Percentiles rank a stretch among this genome's conserved stretches.
Conservation (phyloP, 2,329 filamentous ascomycete species). For the Chrysoporthe cubensis region DNA sequence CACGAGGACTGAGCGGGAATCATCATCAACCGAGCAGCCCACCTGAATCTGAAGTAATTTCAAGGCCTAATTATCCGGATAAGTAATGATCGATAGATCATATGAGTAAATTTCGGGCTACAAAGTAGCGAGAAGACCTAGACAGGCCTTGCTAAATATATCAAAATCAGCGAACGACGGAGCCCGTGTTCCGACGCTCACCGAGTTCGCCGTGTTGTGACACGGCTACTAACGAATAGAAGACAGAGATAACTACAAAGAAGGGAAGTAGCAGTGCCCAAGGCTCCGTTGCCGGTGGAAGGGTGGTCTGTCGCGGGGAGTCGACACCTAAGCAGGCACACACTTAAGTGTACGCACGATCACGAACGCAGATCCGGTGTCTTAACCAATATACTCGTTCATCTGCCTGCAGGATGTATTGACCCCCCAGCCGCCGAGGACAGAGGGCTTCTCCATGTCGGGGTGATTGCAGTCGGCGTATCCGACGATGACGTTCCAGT, state of each 20-base stretch:
- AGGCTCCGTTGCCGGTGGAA: not conserved
- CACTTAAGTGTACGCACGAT: not conserved
- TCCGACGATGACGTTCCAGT: constrained; percentile 9
- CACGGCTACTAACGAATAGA: not conserved
- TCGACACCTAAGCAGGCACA: not conserved
- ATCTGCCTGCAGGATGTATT: not conserved
- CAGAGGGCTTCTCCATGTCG: constrained; percentile 2
- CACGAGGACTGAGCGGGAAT: too few relatives aligned
- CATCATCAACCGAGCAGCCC: not conserved
- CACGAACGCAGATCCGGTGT: not conserved
- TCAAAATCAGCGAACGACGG: not conserved
- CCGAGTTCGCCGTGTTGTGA: not conserved
- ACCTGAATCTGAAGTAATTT: not conserved
- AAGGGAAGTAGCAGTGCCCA: not conserved
- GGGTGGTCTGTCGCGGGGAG: not conserved
- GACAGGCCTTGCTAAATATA: not conserved
- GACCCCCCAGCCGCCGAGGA: constrained; percentile 5
- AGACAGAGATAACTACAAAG: not conserved
- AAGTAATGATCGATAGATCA: not conserved
- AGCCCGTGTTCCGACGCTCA: not conserved
- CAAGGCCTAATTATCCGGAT: not conserved
- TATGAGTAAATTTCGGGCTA: not conserved
- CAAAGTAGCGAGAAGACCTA: not conserved
- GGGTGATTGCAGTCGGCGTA: constrained; percentile 4
- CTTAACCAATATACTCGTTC: constrained; percentile 1